Evolutionary conservation across 106 monocot genomes (phyloP), one percentile per base, ranked within the genome.

Genomic region (Dendrobium chrysotoxum): DNA sequence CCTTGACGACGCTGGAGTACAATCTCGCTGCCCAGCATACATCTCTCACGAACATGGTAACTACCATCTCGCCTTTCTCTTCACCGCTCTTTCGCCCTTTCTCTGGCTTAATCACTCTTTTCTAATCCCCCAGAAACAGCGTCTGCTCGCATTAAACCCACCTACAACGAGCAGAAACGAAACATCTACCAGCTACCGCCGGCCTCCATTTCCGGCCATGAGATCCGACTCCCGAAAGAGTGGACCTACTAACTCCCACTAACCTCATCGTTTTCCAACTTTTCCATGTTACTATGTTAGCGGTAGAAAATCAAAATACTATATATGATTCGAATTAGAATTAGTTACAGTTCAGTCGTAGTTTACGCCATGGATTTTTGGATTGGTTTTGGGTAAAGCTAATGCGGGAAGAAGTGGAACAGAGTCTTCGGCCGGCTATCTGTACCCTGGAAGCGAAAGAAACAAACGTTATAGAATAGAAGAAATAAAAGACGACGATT

Each of bases 11-110:
- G 17, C 91, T 0, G 80, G 76, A 5, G 30, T 76, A 1, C 82
- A 86, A 0, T 73, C 82, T 23, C 79, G 84, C 30, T 53, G 20
- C 21, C 83, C 78, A 11, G 80, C 75, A 5, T 79, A 78, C 5
- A 80, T 86, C 68, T 57, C 82, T 40, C 71, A 86, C 6, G 85
- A 88, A 13, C 77, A 90, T 23, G 93, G 93, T 90, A 41, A 70
- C 18, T 35, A 70, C 25, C 4, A 35, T 35, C 70, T 13, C 31
- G 1, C 15, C 4, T 47, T 47, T 25, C 47, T 41, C 16, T 5
- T 55, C 23, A 28, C 28, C 12, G n/a, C 6, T 40, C 1, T 72
- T 0, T 46, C 30, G 2, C 9, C 13, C 0, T 4, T 12, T 77
- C 40, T 75, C 75, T 41, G 35, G 21, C 53, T 17, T 23, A 74